These are phyloP conservation scores for Candida nonsorbophila DNA, from an alignment of 805 yeast species.

Conservation along the genomic window DNA sequence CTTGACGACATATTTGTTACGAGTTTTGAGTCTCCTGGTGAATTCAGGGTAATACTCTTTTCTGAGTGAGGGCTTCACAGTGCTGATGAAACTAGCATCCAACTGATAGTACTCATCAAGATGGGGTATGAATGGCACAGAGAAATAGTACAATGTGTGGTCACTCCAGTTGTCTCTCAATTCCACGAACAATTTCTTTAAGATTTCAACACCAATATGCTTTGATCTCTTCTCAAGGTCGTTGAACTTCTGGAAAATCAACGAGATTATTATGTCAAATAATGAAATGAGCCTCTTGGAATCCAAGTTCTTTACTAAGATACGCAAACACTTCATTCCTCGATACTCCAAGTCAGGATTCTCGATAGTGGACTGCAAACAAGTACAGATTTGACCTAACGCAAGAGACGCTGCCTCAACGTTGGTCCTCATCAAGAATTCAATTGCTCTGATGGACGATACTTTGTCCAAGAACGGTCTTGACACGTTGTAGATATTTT, in stretches of 20 bases:
- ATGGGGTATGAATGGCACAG: constrained; percentile 42
- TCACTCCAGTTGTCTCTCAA: constrained; percentile 28
- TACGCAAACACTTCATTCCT: constrained; percentile 65
- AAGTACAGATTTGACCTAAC: constrained; percentile 79
- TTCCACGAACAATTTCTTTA: constrained; percentile 31
- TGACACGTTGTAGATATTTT: constrained; percentile 68
- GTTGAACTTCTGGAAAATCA: constrained; percentile 64
- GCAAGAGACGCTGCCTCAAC: constrained; percentile 52
- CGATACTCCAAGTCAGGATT: constrained; percentile 52
- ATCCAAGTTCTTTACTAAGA: constrained; percentile 52
- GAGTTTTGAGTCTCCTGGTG: constrained; percentile 51
- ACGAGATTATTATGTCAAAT: constrained; percentile 68
- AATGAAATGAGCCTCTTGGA: constrained; percentile 57
- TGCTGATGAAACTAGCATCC: constrained; percentile 16
- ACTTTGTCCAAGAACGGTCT: constrained; percentile 70
- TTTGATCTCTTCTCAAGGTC: constrained; percentile 46
- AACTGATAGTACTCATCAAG: constrained; percentile 18
- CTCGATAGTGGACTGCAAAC: constrained; percentile 75
- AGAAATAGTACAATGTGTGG: constrained; percentile 44
- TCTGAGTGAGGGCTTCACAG: constrained; percentile 26
- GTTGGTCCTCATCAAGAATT: constrained; percentile 53
- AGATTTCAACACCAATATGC: constrained; percentile 45
- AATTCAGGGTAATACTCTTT: constrained; percentile 44
- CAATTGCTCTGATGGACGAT: constrained; percentile 68
- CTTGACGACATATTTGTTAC: constrained; percentile 64